Evolutionary conservation across 1,284 basidiomycete species (phyloP), one percentile per base, ranked within the genome.

Genomic region (Xanthoconium separans): DNA sequence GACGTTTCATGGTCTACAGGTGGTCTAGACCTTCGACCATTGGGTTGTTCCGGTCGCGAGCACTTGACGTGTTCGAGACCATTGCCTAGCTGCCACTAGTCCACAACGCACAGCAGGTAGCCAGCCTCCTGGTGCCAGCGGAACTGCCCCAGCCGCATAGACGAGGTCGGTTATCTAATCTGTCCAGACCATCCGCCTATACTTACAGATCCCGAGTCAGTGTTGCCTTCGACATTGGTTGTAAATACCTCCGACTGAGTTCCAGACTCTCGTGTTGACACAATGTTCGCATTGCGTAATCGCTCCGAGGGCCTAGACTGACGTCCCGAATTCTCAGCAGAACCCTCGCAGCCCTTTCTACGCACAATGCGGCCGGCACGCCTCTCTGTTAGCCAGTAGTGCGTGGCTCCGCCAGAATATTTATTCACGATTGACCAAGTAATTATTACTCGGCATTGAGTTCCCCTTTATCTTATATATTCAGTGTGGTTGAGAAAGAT

Each of bases 281-380:
- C 11, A 6, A 41, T n/a, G 8, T 30, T 48, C 47, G 12, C 44
- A 13, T 46, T 41, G 29, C 24, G 37, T 9, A 49, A 13, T 18
- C 20, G 10, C 8, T 31, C 5, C 20, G 33, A 44, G 44, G 63
- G 63, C 47, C 61, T 54, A 51, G 63, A 65, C 44, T n/a, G 27
- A 6, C 16, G 11, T 29, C 5, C 31, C 0, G 37, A 20, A 22
- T 27, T 27, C 11, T 18, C 24, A 22, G 15, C 31, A 42, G 18
- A 43, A 43, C 24, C 22, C 18, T 54, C 33, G 2, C 6, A 27
- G 12, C 33, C 37, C 4, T n/a, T 46, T 42, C 41, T n/a, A 33
- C 8, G 16, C n/a, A 6, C 34, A 20, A 36, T 44, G 46, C 36
- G n/a, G 30, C 30, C 18, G 36, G 13, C n/a, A 41, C 3, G 20